Base-by-base conservation (phyloP, 805 yeast species). In the Ogataea ramenticola region DNA sequence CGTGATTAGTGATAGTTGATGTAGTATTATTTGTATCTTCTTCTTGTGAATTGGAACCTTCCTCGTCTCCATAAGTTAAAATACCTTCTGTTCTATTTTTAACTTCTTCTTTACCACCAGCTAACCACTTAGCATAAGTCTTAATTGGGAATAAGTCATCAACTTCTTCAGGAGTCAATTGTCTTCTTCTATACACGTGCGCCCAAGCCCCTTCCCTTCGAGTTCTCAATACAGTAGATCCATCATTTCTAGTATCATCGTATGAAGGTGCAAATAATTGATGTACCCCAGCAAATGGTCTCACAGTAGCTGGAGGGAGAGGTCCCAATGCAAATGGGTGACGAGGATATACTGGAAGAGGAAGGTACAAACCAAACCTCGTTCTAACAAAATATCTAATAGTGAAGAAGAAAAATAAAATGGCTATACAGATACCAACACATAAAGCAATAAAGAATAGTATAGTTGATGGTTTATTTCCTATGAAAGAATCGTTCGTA, bases 391-490 rank as follows among this genome's bases (percentile, higher is more conserved):
- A 73, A 57, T 81, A 80, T 40, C 85, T 62, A 42, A 76, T 54
- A 11, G 86, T 76, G 67, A 81, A 79, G 60, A 79, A 79, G 9
- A 79, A 49, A 51, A 81, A 78, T 24, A 78, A 56, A 0, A 68
- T 19, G 5, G 85, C 84, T 34, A 80, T 78, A 20, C 72, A 54
- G 12, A 79, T 72, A 3, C 86, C 86, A 14, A 79, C 75, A 1
- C 81, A 75, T 31, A 81, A 66, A 1, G 86, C 85, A 12, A 81
- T 61, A 59, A 79, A 78, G 60, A 81, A 81, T 27, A 81, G 62
- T 31, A 79, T 78, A 1, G 84, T 78, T 1, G 85, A 76, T 1
- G 86, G 85, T 31, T 74, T 67, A 51, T 70, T 73, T 7, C 67
- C 68, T 16, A 65, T 56, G 47, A 59, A 60, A 22, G 46, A 36